Conservation (phyloP, 1,139 yeast genomes). For the Debaryomyces nepalensis region DNA sequence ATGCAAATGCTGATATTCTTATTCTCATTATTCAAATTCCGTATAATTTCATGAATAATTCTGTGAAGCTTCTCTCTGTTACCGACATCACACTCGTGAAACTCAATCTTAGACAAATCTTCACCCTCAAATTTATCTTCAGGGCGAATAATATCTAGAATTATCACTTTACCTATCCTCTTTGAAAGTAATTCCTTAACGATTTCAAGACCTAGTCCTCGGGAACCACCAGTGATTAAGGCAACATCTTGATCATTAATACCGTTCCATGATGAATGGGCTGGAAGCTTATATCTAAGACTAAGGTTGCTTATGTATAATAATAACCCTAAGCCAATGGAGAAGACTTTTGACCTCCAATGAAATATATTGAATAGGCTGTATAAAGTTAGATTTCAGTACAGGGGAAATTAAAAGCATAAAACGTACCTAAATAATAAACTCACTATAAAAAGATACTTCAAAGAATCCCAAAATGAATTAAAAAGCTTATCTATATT, state of each 20-base stretch:
- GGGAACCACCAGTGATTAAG: slow-evolving; percentile 68
- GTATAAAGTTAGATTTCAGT: background rate
- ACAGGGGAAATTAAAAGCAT: background rate
- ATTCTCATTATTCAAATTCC: slow-evolving; percentile 30
- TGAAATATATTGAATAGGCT: slow-evolving; percentile 1
- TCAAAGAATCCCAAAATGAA: background rate
- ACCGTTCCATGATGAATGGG: slow-evolving; percentile 16
- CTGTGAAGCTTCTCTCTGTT: slow-evolving; percentile 33
- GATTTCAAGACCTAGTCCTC: slow-evolving; percentile 60
- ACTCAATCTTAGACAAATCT: slow-evolving; percentile 26
- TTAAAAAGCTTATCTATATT: background rate
- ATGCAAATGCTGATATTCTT: slow-evolving; percentile 56
- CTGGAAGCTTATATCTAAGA: slow-evolving; percentile 7
- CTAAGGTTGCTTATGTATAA: slow-evolving; percentile 1
- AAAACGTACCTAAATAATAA: background rate
- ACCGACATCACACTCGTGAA: slow-evolving; percentile 55
- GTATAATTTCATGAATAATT: slow-evolving; percentile 28
- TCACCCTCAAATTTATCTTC: slow-evolving; percentile 9
- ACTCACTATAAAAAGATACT: background rate
- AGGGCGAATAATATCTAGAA: slow-evolving; percentile 53
- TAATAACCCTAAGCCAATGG: background rate
- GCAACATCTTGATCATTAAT: slow-evolving; percentile 37
- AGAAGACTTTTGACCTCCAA: background rate
- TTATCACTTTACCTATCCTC: slow-evolving; percentile 41
- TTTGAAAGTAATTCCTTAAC: slow-evolving; percentile 36